Percentiles rank a stretch among this genome's conserved stretches.
phyloP scores from a whole-genome alignment of 768 basidiomycete species.

The Lactifluus pinguis region DNA sequence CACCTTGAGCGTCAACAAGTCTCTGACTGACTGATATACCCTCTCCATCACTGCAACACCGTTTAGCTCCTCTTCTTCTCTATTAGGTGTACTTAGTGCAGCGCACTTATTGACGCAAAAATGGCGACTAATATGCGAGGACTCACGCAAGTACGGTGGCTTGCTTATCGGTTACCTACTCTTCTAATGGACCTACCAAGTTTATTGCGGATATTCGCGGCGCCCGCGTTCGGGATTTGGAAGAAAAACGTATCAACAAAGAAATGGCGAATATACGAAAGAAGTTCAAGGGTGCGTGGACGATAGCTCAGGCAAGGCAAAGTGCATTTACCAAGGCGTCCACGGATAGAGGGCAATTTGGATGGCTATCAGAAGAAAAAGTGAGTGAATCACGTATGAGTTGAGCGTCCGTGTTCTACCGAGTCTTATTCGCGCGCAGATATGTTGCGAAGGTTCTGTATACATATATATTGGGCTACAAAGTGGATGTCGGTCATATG shows the following conservation, averaged over 20 bases:
- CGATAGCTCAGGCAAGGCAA: neutral
- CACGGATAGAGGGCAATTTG: constrained; percentile 60
- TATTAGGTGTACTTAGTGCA: constrained; percentile 9
- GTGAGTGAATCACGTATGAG: constrained; percentile 34
- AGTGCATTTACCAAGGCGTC: neutral
- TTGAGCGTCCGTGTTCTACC: neutral
- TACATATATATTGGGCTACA: constrained; percentile 98
- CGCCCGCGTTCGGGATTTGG: constrained; percentile 89
- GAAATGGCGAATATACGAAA: constrained; percentile 99
- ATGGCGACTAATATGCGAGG: constrained; percentile 94
- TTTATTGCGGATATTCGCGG: constrained; percentile 99
- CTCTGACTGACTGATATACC: neutral
- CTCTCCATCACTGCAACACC: neutral
- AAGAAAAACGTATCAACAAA: constrained; percentile 98
- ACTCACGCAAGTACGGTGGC: constrained; percentile 70
- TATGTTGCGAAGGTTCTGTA: constrained; percentile 99
- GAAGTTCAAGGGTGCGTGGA: constrained; percentile 82
- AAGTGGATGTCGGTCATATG: constrained; percentile 98
- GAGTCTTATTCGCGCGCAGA: constrained; percentile 27
- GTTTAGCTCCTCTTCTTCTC: neutral
- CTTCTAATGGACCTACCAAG: constrained; percentile 32
- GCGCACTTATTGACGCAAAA: constrained; percentile 5
- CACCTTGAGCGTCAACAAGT: neutral
- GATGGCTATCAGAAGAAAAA: constrained; percentile 93
- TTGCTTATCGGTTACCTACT: neutral